phyloP scores from a whole-genome alignment of 805 yeast genomes.

The Saccharomycopsis fibuligera region DNA sequence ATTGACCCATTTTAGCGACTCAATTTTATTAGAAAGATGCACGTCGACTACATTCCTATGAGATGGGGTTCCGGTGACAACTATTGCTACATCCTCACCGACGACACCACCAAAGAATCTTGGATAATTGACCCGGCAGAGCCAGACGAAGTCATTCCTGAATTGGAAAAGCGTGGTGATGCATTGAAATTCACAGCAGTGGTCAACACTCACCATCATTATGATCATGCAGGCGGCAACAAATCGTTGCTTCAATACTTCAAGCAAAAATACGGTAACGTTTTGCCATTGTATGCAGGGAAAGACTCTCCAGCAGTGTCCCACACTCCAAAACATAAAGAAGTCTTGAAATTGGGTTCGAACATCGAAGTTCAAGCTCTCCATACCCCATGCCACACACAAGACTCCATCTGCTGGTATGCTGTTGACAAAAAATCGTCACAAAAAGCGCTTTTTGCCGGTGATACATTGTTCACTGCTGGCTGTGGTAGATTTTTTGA shows the following conservation, averaged over 20 bases:
- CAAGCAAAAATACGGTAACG: slow-evolving; percentile 22
- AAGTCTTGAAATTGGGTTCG: slow-evolving; percentile 56
- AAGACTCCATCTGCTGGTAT: slow-evolving; percentile 87
- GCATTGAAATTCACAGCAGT: slow-evolving; percentile 57
- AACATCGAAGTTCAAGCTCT: slow-evolving; percentile 65
- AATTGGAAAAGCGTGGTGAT: slow-evolving; percentile 1
- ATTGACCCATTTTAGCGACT: too few species aligned
- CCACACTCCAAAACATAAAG: slow-evolving; percentile 61
- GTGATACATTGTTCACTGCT: slow-evolving; percentile 88
- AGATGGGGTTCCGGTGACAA: slow-evolving; percentile 94
- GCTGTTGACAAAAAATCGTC: slow-evolving; percentile 57
- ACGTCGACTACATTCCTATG: slow-evolving; percentile 77
- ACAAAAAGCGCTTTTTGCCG: slow-evolving; percentile 80
- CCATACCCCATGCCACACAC: slow-evolving; percentile 97
- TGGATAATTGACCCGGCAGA: slow-evolving; percentile 93
- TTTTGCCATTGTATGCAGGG: slow-evolving; percentile 68
- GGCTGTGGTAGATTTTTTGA: slow-evolving; percentile 97
- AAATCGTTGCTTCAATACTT: slow-evolving; percentile 28
- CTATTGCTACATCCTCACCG: slow-evolving; percentile 75
- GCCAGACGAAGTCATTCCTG: slow-evolving; percentile 47
- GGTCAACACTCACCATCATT: slow-evolving; percentile 94
- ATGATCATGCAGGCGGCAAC: slow-evolving; percentile 92
- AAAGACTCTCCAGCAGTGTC: slow-evolving; percentile 69
- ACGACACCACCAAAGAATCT: slow-evolving; percentile 56
- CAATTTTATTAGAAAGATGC: slow-evolving; percentile 52